Evolutionary conservation across 176 grass and related monocot genomes (phyloP), one percentile per base, ranked within the genome.

Genomic region (Cenchrus purpureus): DNA sequence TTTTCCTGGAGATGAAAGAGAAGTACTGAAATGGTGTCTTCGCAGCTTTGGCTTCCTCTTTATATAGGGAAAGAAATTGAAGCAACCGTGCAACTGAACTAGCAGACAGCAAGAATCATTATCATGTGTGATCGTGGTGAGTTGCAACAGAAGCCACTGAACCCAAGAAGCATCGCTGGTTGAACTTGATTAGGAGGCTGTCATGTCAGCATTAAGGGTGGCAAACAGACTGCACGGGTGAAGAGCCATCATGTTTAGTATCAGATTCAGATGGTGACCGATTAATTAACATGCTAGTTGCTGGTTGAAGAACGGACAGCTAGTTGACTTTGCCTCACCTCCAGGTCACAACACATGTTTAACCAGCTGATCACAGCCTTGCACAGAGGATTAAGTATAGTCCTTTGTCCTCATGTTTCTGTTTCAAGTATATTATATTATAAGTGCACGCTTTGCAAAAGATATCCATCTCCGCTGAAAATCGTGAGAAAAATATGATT

Each of bases 71-170:
- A 79, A 50, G 25, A 51, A 45, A 25, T 17, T 25, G 61, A 80
- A 37, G 62, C 46, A 80, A 52, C 46, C 40, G 46, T 29, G 51
- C 3, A 53, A 12, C 15, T 13, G 16, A 67, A 67, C 28, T 3
- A 20, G 62, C 78, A 80, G 78, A 80, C 78, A 80, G 15, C 15
- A 67, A 52, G 78, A 80, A 80, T 80, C 25, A 67, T 67, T 80
- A 5, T 14, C 48, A 80, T 67, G 46, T 67, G 48, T 79, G 31
- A 66, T 32, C 5, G 9, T 80, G 25, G 5, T 51, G 45, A 51
- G 10, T 4, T 51, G 62, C 59, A 31, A 65, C 77, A 49, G 25
- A 65, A 48, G n/a, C 7, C 70, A 62, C 40, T 6, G 13, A 63
- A 46, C 11, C 58, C 57, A 14, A 63, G 42, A 49, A 43, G 44